Evolutionary conservation across 2,329 filamentous ascomycete genomes (phyloP), one percentile per base, ranked within the genome.

Genomic region (Monosporascus sp.): DNA sequence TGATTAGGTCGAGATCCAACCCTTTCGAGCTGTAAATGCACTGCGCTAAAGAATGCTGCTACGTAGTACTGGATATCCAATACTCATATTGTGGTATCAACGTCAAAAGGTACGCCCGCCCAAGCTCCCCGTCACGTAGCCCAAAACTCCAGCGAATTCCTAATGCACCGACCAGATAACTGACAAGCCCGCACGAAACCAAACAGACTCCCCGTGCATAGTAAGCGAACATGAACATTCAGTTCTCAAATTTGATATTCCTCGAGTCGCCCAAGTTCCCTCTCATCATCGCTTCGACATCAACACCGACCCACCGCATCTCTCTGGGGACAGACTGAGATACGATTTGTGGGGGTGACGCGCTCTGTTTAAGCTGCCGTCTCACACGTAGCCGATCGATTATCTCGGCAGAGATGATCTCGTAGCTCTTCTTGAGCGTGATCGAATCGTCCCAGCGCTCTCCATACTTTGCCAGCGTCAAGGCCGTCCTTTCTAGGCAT

Each of bases 391-490:
- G 67, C 3, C 73, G 69, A 3, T 76, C 70, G 24, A 77, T 58
- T 5, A 77, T 70, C 46, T 76, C 72, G 31, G 66, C 69, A 4
- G 76, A 83, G 14, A 76, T 73, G 48, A 66, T 64, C 56, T 83
- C 77, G 60, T 85, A 85, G 40, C 71, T 78, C 40, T 74, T 69
- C 56, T 76, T 73, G n/a, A 86, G 71, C 54, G 76, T 73, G 36
- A 76, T 70, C 2, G 81, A 79, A 55, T 84, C 76, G 3, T 77
- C 76, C 84, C 84, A 87, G 2, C 82, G 73, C 57, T 82, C 74
- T 36, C 82, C 82, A 54, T 81, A 85, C n/a, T 73, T 76, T 16
- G 71, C 73, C 19, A 87, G 67, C 1, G 79, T 82, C 55, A 80
- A 73, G 3, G 74, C 73, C 7, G 83, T 79, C 43, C 75, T 74